Evolutionary conservation across 2,329 filamentous ascomycete species (phyloP).

Genomic region (Magnaporthiopsis poae): DNA sequence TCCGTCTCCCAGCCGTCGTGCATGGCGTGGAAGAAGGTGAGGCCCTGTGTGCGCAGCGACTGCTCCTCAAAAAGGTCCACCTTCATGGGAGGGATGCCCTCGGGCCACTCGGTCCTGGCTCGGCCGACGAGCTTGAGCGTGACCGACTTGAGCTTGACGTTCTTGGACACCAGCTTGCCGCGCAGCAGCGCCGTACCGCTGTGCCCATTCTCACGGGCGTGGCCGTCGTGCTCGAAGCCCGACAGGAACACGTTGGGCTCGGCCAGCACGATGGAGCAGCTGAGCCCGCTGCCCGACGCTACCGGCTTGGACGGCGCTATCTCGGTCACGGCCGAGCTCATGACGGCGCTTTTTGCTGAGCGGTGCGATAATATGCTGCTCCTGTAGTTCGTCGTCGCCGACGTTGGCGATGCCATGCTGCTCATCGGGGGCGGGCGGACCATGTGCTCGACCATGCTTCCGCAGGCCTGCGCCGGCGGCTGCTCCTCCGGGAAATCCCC

Average conservation of each 20-base stretch:
- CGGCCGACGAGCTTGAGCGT: constrained; percentile 77
- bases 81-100: constrained; percentile 84
- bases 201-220: constrained; percentile 42
- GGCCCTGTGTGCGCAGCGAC: constrained; percentile 74
- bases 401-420: constrained; percentile 15
- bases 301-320: constrained; percentile 53
- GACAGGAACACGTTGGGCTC: constrained; percentile 74
- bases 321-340: constrained; percentile 43
- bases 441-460: constrained; percentile 22
- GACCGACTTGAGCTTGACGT: constrained; percentile 84
- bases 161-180: constrained; percentile 76
- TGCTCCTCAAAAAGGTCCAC: constrained; percentile 75
- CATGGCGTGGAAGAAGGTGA: constrained; percentile 82
- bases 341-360: constrained; percentile 36
- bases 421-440: constrained; percentile 18
- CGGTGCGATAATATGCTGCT: constrained; percentile 43
- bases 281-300: constrained; percentile 67
- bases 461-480: constrained; percentile 3
- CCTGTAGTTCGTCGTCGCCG: constrained; percentile 23
- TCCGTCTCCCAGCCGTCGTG: constrained; percentile 51
- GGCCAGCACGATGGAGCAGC: constrained; percentile 62
- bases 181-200: constrained; percentile 70
- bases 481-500: constrained; percentile 11
- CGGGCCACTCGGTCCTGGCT: constrained; percentile 89
- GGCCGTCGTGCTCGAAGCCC: constrained; percentile 65